Percentiles rank a stretch among this genome's conserved stretches.
Conservation (phyloP, 768 basidiomycete genomes). For the Udeniomyces megalosporus region DNA sequence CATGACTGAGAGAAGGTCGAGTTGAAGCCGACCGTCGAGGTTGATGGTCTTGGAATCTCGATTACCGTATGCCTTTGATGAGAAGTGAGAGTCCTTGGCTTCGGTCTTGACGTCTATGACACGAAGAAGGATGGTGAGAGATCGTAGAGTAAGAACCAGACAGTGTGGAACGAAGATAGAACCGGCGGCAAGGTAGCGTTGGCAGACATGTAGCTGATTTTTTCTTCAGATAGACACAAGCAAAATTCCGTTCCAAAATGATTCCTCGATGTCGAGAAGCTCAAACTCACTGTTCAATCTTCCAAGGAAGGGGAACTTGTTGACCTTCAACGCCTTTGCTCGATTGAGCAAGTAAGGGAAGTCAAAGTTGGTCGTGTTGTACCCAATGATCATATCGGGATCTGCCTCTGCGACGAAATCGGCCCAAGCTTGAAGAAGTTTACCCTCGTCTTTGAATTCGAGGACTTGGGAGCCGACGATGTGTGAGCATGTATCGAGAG, state of each 20-base stretch:
- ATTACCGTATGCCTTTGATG: constrained; percentile 91
- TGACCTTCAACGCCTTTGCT: constrained; percentile 59
- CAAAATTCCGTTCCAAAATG: neutral
- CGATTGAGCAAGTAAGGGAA: constrained; percentile 90
- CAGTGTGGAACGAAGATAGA: neutral
- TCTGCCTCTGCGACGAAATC: constrained; percentile 80
- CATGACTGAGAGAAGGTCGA: constrained; percentile 95
- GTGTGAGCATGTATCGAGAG: constrained; percentile 79
- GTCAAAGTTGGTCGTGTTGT: constrained; percentile 89
- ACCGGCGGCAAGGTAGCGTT: neutral
- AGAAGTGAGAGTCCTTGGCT: constrained; percentile 88
- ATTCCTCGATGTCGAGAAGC: neutral
- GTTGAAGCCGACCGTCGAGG: constrained; percentile 80
- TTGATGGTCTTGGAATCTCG: constrained; percentile 88
- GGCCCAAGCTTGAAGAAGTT: constrained; percentile 68
- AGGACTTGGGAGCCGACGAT: constrained; percentile 97
- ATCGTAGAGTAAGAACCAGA: neutral
- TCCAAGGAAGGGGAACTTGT: constrained; percentile 57
- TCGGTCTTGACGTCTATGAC: constrained; percentile 52
- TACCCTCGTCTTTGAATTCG: constrained; percentile 54
- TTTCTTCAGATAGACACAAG: neutral
- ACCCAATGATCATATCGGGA: constrained; percentile 90
- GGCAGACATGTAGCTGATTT: neutral
- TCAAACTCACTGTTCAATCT: constrained; percentile 48
- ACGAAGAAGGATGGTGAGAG: neutral